Evolutionary conservation across 2,329 filamentous ascomycete genomes (phyloP), one percentile per base, ranked within the genome.

Genomic region (Epichloe scottii): DNA sequence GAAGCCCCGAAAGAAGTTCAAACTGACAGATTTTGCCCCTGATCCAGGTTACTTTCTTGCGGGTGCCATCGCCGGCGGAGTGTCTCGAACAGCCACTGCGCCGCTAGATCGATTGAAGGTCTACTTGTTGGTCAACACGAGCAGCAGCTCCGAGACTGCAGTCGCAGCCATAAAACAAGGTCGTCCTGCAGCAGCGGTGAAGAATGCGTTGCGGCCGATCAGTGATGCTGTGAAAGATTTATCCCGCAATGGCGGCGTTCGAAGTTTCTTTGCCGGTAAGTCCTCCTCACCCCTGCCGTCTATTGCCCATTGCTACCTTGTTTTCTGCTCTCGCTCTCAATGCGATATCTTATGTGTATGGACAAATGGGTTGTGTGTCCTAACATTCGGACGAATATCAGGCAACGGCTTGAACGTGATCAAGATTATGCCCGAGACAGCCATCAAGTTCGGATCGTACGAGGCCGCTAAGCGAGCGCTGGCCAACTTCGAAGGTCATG

Each of bases 351-450:
- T 6, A 12, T 44, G 5, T 30, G 23, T 19, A 4, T 44, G 26
- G 26, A 3, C 6, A 30, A 11, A 43, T 33, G 15, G 19, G 5
- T 6, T 33, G 33, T 41, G 30, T 37, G 12, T 7, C 6, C 14
- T 37, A 37, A 46, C 37, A 26, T 26, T 37, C 8, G 19, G 6
- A 34, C 49, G 8, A 34, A 33, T 26, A 11, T 5, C 59, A 95
- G 90, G 93, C 38, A 98, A 98, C 62, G 93, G 93, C 3, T 74
- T 98, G 59, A 98, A 98, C 60, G 89, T 98, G 3, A 68, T 96
- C 62, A 98, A 98, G 68, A 93, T 98, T 54, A 95, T 97, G 89
- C 93, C 93, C 0, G 93, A 98, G 71, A 96, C 91, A 30, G 91
- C 93, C 26, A 95, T 98, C 64, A 95, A 96, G 68, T 98, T 98